A percentile compares a stretch with the other conserved stretches of the same genome.
These are phyloP conservation scores for Leishmania arabica DNA, from an alignment of 208 protist species.

Conservation along the genomic window DNA sequence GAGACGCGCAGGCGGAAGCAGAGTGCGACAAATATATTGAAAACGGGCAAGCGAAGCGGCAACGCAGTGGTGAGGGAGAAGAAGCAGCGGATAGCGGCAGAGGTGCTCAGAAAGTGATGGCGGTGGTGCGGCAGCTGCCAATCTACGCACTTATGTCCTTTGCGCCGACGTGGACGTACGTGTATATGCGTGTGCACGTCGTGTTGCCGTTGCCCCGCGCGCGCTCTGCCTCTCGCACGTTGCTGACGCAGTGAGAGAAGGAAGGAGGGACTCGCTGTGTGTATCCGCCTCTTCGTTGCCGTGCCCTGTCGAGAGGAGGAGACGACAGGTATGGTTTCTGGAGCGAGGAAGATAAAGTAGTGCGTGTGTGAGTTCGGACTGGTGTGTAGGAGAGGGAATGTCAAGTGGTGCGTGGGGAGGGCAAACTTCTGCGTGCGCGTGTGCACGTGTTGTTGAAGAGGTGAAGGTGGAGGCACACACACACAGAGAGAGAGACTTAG, in stretches of 20 bases:
- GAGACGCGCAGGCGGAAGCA: background rate
- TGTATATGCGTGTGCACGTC: background rate
- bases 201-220: background rate
- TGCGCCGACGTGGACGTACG: background rate
- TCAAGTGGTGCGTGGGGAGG: background rate
- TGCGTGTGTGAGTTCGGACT: background rate
- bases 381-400: background rate
- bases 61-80: background rate
- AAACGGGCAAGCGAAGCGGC: background rate
- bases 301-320: background rate
- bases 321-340: background rate
- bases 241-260: background rate
- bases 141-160: background rate
- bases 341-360: background rate
- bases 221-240: background rate
- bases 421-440: background rate
- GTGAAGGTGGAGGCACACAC: background rate
- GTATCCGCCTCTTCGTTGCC: background rate
- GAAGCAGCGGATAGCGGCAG: background rate
- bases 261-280: background rate
- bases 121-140: background rate
- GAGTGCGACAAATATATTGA: background rate
- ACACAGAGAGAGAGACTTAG: background rate
- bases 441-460: background rate
- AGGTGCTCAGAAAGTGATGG: slow-evolving; percentile 18